Base-by-base conservation (phyloP, 306 rosid species). In the Alnus rubra region DNA sequence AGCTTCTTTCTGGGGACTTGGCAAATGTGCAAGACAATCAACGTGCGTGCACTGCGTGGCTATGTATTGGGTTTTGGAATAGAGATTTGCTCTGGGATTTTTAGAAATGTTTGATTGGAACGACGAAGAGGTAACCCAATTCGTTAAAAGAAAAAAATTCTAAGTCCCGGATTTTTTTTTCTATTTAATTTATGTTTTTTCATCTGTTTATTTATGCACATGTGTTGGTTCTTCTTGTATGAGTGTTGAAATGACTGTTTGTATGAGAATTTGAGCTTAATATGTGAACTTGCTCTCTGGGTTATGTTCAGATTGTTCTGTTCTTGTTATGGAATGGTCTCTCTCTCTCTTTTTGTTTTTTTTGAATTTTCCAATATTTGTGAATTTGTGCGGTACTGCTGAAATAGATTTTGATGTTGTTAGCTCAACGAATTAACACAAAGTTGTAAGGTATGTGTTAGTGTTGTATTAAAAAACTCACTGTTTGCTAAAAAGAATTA, bases 101-200 rank as follows among this genome's bases (percentile, higher is more conserved):
- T 82, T 79, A 77, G 88, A 84, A 62, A 95, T 95, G 98, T 91
- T 91, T 91, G 93, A 91, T 77, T 91, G 96, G 96, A 87, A 86
- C 93, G 91, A 89, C 83, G 85, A 89, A 75, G 99, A 93, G 93
- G 99, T 93, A 71, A 63, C 82, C 65, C 55, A 4, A 6, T 11
- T 58, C 60, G 16, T 23, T 23, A 23, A 23, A 23, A 23, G 28
- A 23, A 23, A 23, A 23, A 23, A 23, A 23, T 30, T 56, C 12
- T 23, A 9, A 16, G 48, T 16, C 1, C 62, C 42, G 28, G 16
- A 31, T 6, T 59, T 23, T 23, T 30, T 44, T 33, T 33, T 33
- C 2, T 33, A 33, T 33, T 33, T 33, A 28, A 69, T 23, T 76
- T 50, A 23, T 9, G 42, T 23, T n/a, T 7, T 7, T n/a, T 4